Base-by-base conservation (phyloP, 1,139 yeast species). In the Hyphopichia fennica region DNA sequence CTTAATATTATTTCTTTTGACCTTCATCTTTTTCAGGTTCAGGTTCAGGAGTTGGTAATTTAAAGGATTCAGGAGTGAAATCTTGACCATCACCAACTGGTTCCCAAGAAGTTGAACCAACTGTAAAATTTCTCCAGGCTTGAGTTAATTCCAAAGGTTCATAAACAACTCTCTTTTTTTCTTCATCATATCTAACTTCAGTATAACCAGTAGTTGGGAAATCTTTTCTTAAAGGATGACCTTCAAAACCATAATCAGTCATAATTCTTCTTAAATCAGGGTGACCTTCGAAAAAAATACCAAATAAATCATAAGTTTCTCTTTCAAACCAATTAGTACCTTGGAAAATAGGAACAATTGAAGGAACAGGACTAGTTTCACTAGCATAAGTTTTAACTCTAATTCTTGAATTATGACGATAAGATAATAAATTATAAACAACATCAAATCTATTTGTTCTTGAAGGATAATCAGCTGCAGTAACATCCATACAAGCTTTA, bases 161-260 rank as follows among this genome's bases (percentile, higher is more conserved):
- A 62, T 88, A 88, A 28, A 88, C 88, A 45, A 88, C 84, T 62
- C 96, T 80, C 75, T 87, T 84, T 79, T 88, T 88, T 66, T 88
- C 96, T 63, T 87, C 91, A 63, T 88, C 96, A 65, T 87, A 88
- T 62, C 93, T 79, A 37, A 88, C 89, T 69, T 88, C 96, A 40
- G 95, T 87, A 68, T 86, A 88, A 47, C 96, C 96, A 38, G 95
- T 86, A 38, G 93, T 82, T 54, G 96, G 96, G 86, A 88, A 88
- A 66, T 88, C 96, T 67, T 88, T 88, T 67, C 96, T 81, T 62
- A 88, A 77, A 14, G 96, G 96, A 62, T 88, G 95, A 42, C 96
- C 96, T 65, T 87, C 95, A 57, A 88, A 88, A 29, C 96, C 96
- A 65, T 88, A 88, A 68, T 88, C 96, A 41, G 96, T 88, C 82